A percentile compares a stretch with the other conserved stretches of the same genome.
phyloP scores from a whole-genome alignment of 257 asterid species.

The Lavandula angustifolia region DNA sequence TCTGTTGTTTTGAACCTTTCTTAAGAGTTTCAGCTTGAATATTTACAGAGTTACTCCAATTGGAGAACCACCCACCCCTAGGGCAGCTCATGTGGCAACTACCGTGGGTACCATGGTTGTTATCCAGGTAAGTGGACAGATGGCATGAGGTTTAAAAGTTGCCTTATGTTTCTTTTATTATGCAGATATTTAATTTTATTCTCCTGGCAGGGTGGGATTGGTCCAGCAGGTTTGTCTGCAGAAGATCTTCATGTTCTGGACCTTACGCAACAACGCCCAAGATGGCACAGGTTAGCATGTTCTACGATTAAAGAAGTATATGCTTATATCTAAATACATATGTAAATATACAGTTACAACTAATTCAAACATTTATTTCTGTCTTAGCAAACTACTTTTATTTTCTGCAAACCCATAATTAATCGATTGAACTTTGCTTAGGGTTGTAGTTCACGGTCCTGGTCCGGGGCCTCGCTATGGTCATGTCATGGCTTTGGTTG shows the following conservation, averaged over 20 bases:
- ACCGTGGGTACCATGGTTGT: constrained; percentile 99
- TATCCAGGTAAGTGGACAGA: constrained; percentile 70
- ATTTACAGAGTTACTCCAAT: constrained; percentile 77
- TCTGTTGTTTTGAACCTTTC: constrained; percentile 29
- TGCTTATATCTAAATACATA: too few relatives aligned
- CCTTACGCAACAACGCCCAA: constrained; percentile 91
- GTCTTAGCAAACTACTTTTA: constrained; percentile 11
- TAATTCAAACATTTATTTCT: constrained; percentile 16
- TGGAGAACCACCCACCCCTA: constrained; percentile 99
- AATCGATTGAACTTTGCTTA: constrained; percentile 28
- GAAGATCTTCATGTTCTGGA: constrained; percentile 99
- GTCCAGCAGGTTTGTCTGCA: constrained; percentile 98
- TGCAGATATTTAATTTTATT: constrained; percentile 25
- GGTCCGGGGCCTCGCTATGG: constrained; percentile 99
- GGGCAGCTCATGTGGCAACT: constrained; percentile 99
- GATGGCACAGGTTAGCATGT: constrained; percentile 88
- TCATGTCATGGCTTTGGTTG: constrained; percentile 99
- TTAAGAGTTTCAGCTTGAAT: constrained; percentile 21
- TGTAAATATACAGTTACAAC: neutral
- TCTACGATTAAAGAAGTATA: too few relatives aligned
- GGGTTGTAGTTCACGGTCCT: constrained; percentile 99
- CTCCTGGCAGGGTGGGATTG: constrained; percentile 91
- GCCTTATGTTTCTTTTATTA: constrained; percentile 5
- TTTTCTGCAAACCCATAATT: constrained; percentile 21
- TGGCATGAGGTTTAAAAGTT: constrained; percentile 23